Evolutionary conservation across 208 protist species (phyloP).

Genomic region (Angomonas desouzai): DNA sequence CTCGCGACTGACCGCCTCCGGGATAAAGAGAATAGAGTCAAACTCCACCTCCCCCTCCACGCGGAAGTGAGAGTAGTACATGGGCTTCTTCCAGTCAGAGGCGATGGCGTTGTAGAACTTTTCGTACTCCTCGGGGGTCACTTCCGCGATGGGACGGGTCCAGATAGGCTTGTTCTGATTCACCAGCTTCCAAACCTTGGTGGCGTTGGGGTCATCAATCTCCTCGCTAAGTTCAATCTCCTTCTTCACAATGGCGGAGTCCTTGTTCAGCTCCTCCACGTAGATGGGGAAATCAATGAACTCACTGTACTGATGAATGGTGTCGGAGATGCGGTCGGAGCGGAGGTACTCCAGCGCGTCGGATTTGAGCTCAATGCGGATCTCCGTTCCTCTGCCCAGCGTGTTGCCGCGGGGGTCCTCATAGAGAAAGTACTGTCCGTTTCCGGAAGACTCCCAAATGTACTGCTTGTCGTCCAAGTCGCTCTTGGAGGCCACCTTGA

Average conservation of each 20-base stretch:
- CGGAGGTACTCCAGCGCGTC: slow-evolving; percentile 97
- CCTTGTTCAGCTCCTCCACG: slow-evolving; percentile 66
- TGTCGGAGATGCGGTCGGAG: slow-evolving; percentile 80
- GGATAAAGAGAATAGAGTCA: slow-evolving; percentile 96
- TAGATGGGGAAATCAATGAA: slow-evolving; percentile 99
- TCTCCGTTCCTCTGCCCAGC: slow-evolving; percentile 96
- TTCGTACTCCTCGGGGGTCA: slow-evolving; percentile 98
- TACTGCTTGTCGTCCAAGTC: slow-evolving; percentile 93
- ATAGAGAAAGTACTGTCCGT: slow-evolving; percentile 93
- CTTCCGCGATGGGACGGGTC: slow-evolving; percentile 94
- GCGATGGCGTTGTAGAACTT: slow-evolving; percentile 98
- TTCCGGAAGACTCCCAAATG: slow-evolving; percentile 98
- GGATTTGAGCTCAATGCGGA: slow-evolving; percentile 96
- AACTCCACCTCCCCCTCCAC: slow-evolving; percentile 97
- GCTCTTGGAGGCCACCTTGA: slow-evolving; percentile 96
- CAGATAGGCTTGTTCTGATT: slow-evolving; percentile 99
- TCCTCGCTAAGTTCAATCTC: slow-evolving; percentile 64
- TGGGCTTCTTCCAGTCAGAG: slow-evolving; percentile 90
- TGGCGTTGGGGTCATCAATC: slow-evolving; percentile 24
- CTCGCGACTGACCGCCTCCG: slow-evolving; percentile 20
- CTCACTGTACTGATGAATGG: slow-evolving; percentile 98
- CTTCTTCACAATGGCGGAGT: slow-evolving; percentile 73
- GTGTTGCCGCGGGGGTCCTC: slow-evolving; percentile 94
- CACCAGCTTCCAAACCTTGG: slow-evolving; percentile 91
- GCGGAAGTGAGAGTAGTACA: slow-evolving; percentile 95